Base-by-base conservation (phyloP, 2,329 filamentous ascomycete species). In the Immersiporthe knoxdaviesiana region DNA sequence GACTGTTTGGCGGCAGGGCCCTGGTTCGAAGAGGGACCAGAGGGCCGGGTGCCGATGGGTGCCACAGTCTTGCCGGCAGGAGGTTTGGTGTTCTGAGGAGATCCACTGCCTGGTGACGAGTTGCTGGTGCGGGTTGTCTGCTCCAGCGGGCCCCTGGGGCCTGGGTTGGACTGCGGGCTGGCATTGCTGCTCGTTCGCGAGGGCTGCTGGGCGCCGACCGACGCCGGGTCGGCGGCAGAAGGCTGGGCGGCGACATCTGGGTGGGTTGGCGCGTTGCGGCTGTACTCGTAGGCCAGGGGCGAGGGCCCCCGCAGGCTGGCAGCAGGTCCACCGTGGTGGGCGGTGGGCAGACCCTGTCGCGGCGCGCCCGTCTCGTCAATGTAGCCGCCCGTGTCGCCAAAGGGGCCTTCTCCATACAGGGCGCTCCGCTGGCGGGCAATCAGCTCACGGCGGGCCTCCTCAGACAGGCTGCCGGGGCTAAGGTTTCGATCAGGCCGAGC, bases 381-480 rank as follows among this genome's bases (percentile, higher is more conserved):
- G 76, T 91, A 91, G 73, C 84, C 85, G 72, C 84, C 85, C 74
- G 87, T 88, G 74, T 91, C 90, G 77, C 91, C 89, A 78, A 93
- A 91, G 65, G 87, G 79, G 14, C 85, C 85, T 77, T 92, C 93
- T 78, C 94, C 93, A 81, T 98, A 99, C 74, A 99, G 84, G 73
- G 95, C 94, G 81, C 91, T 94, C 81, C 97, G 94, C 83, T 98
- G 96, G 78, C 95, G 94, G 75, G 94, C 92, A 81, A 98, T 97
- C 80, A 98, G 87, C 76, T 98, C 95, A 76, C 95, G 93, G 76
- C 95, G 95, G 77, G 97, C 94, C 76, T 97, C 94, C 84, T 98
- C 96, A 78, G 91, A 97, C 91, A 97, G 92, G 77, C 84, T 82
- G 75, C 90, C 90, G 66, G 93, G 93, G 83, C 92, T 96, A 83